Evolutionary conservation across 306 rosid genomes (phyloP).

Genomic region (Dalbergia oliveri): DNA sequence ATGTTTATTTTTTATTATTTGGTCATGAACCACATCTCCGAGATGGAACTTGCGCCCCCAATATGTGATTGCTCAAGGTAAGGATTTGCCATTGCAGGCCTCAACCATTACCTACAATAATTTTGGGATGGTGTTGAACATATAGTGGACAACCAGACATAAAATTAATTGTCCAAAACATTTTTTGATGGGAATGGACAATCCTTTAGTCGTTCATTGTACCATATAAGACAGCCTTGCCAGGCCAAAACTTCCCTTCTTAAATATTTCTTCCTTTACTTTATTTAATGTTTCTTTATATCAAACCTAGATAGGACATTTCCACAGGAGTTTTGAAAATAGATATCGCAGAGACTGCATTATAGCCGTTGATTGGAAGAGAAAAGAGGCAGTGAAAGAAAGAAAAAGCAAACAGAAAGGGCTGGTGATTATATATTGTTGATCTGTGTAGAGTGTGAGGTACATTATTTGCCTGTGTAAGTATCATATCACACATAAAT

Average conservation of each 20-base stretch:
- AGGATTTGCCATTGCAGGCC: too few species aligned
- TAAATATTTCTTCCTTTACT: not conserved
- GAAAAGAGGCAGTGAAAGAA: not conserved
- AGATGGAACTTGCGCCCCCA: too few species aligned
- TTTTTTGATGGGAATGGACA: slow-evolving; percentile 2
- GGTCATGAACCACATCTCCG: too few species aligned
- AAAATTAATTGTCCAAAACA: slow-evolving; percentile 27
- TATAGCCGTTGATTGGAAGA: not conserved
- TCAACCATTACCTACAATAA: not conserved
- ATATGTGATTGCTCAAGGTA: too few species aligned
- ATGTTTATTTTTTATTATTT: too few species aligned
- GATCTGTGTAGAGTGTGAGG: not conserved
- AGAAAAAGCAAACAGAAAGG: not conserved
- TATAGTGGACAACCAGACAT: not conserved
- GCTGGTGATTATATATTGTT: not conserved
- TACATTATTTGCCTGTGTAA: not conserved
- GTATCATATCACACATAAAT: not conserved
- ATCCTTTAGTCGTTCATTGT: slow-evolving; percentile 26
- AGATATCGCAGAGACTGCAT: not conserved
- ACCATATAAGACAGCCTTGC: not conserved
- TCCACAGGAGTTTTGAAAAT: not conserved
- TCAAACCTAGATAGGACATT: not conserved
- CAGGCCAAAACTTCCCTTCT: not conserved
- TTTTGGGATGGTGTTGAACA: not conserved
- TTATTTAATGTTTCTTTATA: slow-evolving; percentile 11